Conservation (phyloP, 768 basidiomycete genomes). For the Collybia sordida region DNA sequence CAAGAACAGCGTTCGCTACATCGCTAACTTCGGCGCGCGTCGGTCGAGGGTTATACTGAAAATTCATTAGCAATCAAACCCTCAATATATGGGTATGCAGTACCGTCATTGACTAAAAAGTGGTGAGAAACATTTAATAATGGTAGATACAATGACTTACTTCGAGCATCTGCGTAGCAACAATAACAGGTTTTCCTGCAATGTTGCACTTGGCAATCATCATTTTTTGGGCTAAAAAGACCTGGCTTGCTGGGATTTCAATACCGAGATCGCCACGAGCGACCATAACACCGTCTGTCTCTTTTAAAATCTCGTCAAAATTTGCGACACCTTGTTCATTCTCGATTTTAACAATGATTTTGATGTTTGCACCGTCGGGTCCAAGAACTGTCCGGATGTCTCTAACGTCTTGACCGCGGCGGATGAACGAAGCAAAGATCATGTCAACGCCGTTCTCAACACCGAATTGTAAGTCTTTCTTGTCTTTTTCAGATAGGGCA, state of each 20-base stretch:
- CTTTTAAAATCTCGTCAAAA: conserved; percentile 97
- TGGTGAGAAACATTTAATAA: not conserved
- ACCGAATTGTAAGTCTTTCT: conserved; percentile 90
- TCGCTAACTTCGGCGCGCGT: conserved; percentile 99
- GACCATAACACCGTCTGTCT: conserved; percentile 99
- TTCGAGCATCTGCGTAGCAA: conserved; percentile 99
- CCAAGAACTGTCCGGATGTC: conserved; percentile 95
- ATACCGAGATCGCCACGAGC: conserved; percentile 99
- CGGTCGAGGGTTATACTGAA: conserved; percentile 93
- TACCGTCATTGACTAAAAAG: conserved; percentile 88
- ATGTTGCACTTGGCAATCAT: conserved; percentile 99
- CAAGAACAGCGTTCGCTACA: conserved; percentile 98
- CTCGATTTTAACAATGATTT: conserved; percentile 99
- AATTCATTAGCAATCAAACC: conserved; percentile 10
- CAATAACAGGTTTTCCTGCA: conserved; percentile 96
- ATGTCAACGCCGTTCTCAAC: conserved; percentile 99
- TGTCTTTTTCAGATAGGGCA: conserved; percentile 97
- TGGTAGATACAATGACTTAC: conserved; percentile 43
- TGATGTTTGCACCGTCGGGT: conserved; percentile 92
- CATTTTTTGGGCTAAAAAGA: conserved; percentile 99
- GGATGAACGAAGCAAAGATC: conserved; percentile 99
- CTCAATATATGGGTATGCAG: conserved; percentile 13
- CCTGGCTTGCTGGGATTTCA: conserved; percentile 98
- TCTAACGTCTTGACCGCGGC: conserved; percentile 88
- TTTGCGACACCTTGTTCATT: conserved; percentile 99